phyloP scores from a whole-genome alignment of 768 basidiomycete species.

The Macrolepiota dolichaula region DNA sequence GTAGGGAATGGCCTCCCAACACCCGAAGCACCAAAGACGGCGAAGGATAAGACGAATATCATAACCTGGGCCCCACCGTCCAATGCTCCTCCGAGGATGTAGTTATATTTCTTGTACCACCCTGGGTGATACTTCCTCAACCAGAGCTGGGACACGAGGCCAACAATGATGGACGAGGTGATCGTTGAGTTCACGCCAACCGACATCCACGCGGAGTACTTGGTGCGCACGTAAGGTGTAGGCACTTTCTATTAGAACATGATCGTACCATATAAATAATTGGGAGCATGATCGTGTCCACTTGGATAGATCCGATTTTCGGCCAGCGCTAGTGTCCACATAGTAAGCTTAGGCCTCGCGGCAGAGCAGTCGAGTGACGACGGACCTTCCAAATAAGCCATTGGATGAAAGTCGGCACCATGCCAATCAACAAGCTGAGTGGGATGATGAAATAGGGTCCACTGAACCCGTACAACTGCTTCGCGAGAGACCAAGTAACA shows the following conservation, averaged over 20 bases:
- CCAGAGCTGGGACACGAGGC: conserved; percentile 58
- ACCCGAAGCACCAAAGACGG: conserved; percentile 60
- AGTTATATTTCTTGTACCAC: conserved; percentile 70
- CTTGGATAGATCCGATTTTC: conserved; percentile 47
- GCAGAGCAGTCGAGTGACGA: not conserved
- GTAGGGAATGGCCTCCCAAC: conserved; percentile 44
- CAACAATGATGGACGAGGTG: conserved; percentile 46
- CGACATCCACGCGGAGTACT: conserved; percentile 42
- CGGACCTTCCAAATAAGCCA: conserved; percentile 51
- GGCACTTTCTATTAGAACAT: not conserved
- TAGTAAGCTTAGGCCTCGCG: not conserved
- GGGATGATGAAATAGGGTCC: conserved; percentile 59
- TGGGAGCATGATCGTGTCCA: conserved; percentile 50
- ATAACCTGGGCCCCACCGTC: conserved; percentile 67
- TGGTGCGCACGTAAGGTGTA: not conserved
- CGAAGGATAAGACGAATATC: conserved; percentile 62
- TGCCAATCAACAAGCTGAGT: conserved; percentile 49
- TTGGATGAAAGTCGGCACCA: conserved; percentile 48
- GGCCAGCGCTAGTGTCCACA: conserved; percentile 46
- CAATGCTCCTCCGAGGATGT: conserved; percentile 62
- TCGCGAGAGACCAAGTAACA: conserved; percentile 63
- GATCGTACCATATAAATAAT: conserved; percentile 47
- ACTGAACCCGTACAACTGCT: conserved; percentile 48
- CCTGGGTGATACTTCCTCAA: conserved; percentile 52
- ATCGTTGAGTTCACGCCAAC: conserved; percentile 55